A percentile compares a stretch with the other conserved stretches of the same genome.
phyloP scores from a whole-genome alignment of 805 yeast genomes.

The Suhomyces tanzawaensis region DNA sequence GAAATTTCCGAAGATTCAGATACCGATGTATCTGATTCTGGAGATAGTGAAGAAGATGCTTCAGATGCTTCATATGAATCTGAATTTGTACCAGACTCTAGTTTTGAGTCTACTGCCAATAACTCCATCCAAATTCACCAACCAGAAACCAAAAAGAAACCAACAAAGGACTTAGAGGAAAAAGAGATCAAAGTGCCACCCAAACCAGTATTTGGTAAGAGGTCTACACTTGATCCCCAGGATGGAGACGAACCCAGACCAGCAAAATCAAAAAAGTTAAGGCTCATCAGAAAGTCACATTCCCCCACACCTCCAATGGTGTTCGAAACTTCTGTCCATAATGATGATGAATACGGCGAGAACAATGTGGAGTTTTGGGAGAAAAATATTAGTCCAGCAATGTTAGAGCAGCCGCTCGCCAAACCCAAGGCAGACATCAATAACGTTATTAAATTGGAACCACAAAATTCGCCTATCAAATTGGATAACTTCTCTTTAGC shows the following conservation, averaged over 20 bases:
- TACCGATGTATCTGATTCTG: neutral
- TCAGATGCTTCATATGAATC: too few species aligned
- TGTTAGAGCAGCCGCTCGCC: neutral
- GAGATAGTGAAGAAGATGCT: neutral
- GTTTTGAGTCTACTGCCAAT: slow-evolving; percentile 1
- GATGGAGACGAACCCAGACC: slow-evolving; percentile 3
- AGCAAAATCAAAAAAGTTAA: slow-evolving; percentile 1
- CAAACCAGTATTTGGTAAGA: too few species aligned
- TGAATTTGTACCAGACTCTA: slow-evolving; percentile 7
- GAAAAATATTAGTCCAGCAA: slow-evolving; percentile 4
- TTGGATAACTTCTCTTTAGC: slow-evolving; percentile 7
- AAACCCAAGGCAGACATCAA: neutral
- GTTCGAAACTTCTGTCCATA: slow-evolving; percentile 6
- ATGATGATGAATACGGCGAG: slow-evolving; percentile 37
- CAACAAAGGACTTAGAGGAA: neutral
- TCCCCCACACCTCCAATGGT: slow-evolving; percentile 5
- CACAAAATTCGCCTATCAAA: slow-evolving; percentile 9
- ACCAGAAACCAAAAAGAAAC: neutral
- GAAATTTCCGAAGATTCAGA: neutral
- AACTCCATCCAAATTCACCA: neutral
- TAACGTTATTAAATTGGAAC: neutral
- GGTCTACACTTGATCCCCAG: too few species aligned
- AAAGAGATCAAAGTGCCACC: neutral
- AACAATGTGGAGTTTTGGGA: slow-evolving; percentile 28
- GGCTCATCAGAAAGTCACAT: slow-evolving; percentile 1